phyloP scores from a whole-genome alignment of 495 filamentous ascomycete genomes.

The Daldinia vernicosa region DNA sequence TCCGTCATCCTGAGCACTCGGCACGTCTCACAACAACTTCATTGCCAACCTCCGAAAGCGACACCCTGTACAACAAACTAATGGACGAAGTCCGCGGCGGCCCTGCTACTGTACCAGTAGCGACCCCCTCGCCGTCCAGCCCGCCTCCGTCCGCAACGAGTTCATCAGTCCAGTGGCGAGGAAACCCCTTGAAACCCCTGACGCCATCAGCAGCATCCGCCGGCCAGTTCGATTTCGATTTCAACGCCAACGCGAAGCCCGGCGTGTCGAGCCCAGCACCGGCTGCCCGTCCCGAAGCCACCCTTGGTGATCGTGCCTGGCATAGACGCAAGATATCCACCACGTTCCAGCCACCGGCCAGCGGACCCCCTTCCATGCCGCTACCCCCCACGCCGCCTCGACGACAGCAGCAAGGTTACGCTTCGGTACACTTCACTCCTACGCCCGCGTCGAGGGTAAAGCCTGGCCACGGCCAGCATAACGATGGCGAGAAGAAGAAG shows the following conservation, averaged over 20 bases:
- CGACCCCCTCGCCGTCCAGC: not conserved
- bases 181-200: not conserved
- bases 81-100: conserved; percentile 32
- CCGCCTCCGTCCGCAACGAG: conserved; percentile 12
- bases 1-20: conserved; percentile 17
- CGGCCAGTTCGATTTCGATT: conserved; percentile 13
- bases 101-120: conserved; percentile 5
- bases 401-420: conserved; percentile 22
- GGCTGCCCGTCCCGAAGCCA: conserved; percentile 7
- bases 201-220: conserved; percentile 3
- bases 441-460: conserved; percentile 7
- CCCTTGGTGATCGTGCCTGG: conserved; percentile 42
- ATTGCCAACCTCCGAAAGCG: conserved; percentile 2
- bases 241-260: not conserved
- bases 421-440: conserved; percentile 4
- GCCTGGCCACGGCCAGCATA: not conserved
- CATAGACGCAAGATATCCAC: conserved; percentile 35
- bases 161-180: conserved; percentile 34
- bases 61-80: conserved; percentile 28
- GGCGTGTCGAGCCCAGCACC: conserved; percentile 17
- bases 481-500: not conserved
- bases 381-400: conserved; percentile 29
- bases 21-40: not conserved
- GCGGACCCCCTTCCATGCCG: conserved; percentile 28
- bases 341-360: conserved; percentile 32